Base-by-base conservation (phyloP, 176 grass and related monocot species). In the Saccharum spontaneum region DNA sequence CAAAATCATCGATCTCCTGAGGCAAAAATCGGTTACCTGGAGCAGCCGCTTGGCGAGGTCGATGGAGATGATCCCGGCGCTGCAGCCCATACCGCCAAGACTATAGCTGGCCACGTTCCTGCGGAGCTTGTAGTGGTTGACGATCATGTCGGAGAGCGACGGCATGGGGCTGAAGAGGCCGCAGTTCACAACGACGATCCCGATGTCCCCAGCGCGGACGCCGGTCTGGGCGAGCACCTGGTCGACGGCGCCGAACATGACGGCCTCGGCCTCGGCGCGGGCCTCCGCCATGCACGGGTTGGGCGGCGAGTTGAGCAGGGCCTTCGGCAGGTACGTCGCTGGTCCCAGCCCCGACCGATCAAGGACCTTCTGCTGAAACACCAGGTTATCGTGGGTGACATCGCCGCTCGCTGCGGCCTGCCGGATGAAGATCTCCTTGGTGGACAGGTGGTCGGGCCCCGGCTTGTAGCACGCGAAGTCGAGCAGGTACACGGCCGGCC, bases 261-360 rank as follows among this genome's bases (percentile, higher is more conserved):
- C 91, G 46, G 72, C 86, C 91, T 95, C 93, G 0, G 93, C 95
- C 86, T 98, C 95, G 34, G 85, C 86, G 40, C 95, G 78, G 2
- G 95, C 95, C 89, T 98, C 95, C 16, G 91, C 95, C 93, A 98
- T 91, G 91, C 93, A 98, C 52, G 95, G 93, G 82, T 89, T 90
- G 2, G 93, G 93, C 26, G 95, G 93, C 9, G 68, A 72, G 83
- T 87, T 89, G 45, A 92, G 66, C 69, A 98, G 85, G 1, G 95
- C 95, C 1, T 22, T 8, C 4, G 95, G 95, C 77, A 98, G 92
- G 85, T 90, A 98, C 0, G 95, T 95, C 6, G 26, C 67, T 67
- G 95, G 93, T 0, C 95, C 95, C 0, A 98, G 77, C 9, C 95
- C 95, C 0, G 93, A 95, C 18, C 91, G 83, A 74, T 95, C 95